Conservation (phyloP, 208 protist genomes). For the Trypanosoma boissoni region DNA sequence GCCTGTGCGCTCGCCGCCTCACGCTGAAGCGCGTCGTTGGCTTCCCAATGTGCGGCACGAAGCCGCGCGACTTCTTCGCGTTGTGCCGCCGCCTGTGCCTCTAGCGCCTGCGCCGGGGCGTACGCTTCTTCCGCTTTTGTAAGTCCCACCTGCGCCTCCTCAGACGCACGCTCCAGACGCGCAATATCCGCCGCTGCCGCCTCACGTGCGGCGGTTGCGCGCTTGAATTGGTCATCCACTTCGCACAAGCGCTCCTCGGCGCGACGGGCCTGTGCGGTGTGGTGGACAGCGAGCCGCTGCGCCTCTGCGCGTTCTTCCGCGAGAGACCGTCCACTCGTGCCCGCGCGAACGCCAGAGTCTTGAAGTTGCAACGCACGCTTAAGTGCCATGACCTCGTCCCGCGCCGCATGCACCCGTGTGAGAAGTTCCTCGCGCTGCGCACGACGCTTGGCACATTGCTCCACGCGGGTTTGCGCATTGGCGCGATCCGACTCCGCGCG, state of each 20-base stretch:
- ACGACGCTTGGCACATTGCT: constrained; percentile 41
- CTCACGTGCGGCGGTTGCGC: constrained; percentile 34
- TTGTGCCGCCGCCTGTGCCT: constrained; percentile 26
- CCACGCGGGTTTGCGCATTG: constrained; percentile 33
- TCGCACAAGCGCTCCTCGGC: constrained; percentile 43
- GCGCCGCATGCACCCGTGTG: constrained; percentile 44
- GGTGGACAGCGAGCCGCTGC: constrained; percentile 60
- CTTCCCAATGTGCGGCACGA: constrained; percentile 52
- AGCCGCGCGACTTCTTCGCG: constrained; percentile 38
- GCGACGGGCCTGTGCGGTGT: constrained; percentile 39
- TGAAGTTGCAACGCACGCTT: constrained; percentile 69
- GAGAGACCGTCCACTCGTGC: constrained; percentile 71
- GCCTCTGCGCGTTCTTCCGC: constrained; percentile 70
- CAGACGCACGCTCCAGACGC: constrained; percentile 31
- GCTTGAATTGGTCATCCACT: constrained; percentile 46
- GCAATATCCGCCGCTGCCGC: constrained; percentile 30
- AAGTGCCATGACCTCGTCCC: constrained; percentile 53
- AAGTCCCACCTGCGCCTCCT: constrained; percentile 30
- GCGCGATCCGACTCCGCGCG: constrained; percentile 52
- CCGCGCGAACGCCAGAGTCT: constrained; percentile 73
- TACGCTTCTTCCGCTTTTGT: constrained; percentile 30
- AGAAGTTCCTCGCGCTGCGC: constrained; percentile 41
- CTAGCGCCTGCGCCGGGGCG: constrained; percentile 10
- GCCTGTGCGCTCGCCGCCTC: no score
- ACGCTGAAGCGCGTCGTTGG: constrained; percentile 63